Evolutionary conservation across 2,329 filamentous ascomycete species (phyloP).

Genomic region (Tolypocladium album): DNA sequence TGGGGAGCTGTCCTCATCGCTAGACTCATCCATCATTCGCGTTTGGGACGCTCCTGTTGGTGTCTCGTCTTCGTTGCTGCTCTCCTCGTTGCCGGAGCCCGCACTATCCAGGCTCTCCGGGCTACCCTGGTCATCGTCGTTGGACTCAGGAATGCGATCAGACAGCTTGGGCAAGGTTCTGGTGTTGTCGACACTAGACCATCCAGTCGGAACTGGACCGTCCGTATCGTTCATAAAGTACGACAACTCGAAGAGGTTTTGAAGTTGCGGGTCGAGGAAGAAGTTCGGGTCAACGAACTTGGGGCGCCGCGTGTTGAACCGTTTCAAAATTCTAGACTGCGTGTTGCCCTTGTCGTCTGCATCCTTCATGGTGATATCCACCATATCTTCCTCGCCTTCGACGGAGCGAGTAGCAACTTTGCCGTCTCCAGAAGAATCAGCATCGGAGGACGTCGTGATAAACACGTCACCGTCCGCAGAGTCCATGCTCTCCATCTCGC

Average conservation of each 20-base stretch:
- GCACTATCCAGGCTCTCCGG: slow-evolving; percentile 36
- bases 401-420: slow-evolving; percentile 70
- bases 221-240: slow-evolving; percentile 45
- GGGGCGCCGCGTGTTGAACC: slow-evolving; percentile 39
- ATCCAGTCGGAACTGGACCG: slow-evolving; percentile 59
- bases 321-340: slow-evolving; percentile 24
- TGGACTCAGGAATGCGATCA: slow-evolving; percentile 32
- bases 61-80: slow-evolving; percentile 37
- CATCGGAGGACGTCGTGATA: slow-evolving; percentile 51
- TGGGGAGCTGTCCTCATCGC: slow-evolving; percentile 37
- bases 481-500: slow-evolving; percentile 35
- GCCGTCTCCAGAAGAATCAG: slow-evolving; percentile 55
- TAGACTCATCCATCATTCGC: slow-evolving; percentile 49
- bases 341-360: slow-evolving; percentile 22
- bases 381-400: slow-evolving; percentile 80
- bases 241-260: slow-evolving; percentile 67
- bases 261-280: slow-evolving; percentile 52
- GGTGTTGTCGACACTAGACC: slow-evolving; percentile 49
- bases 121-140: slow-evolving; percentile 37
- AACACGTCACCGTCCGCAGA: slow-evolving; percentile 58
- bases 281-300: slow-evolving; percentile 40
- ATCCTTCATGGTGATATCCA: slow-evolving; percentile 81
- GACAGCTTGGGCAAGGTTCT: slow-evolving; percentile 44
- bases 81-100: slow-evolving; percentile 39
- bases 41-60: slow-evolving; percentile 26